Base-by-base conservation (phyloP, 371 early-diverging fungal species). In the Apophysomyces variabilis region DNA sequence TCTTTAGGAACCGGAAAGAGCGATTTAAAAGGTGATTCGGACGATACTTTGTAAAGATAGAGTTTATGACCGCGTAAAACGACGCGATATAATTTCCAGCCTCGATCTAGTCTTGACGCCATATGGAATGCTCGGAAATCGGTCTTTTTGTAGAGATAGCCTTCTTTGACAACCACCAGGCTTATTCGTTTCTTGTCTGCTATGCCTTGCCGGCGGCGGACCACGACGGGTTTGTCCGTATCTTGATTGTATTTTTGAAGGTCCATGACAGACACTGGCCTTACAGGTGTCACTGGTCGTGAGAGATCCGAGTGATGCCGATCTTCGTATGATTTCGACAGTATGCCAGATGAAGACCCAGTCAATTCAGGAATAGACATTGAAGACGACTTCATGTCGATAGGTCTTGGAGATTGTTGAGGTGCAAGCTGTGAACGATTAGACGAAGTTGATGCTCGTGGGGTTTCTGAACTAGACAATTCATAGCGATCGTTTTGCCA, bases 61-160 rank as follows among this genome's bases (percentile, higher is more conserved):
- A 93, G 72, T 69, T 93, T 93, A 61, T 92, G 90, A n/a, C 93
- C 93, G 73, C 88, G 85, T 16, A 93, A 70, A 7, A 86, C 79
- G 4, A 92, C 92, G 18, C 84, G 84, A 70, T 93, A 93, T 5
- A 90, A 83, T 74, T 90, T 92, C 93, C 93, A 93, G 32, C 92
- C 88, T 57, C 91, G 87, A n/a, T 88, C 89, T 12, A 83, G 67
- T 38, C 78, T 74, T 32, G 71, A 71, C 43, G 79, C 71, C 37
- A 75, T 76, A 66, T 84, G 81, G 46, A 85, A 85, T 12, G 85
- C 76, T 47, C 80, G 77, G 41, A 84, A 76, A 66, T 90, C 89
- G 26, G 85, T 82, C 69, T 88, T 89, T 71, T 88, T 88, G 71
- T 84, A 87, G 21, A 90, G 69, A 62, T 82, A 89, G 3, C 90